Conservation (phyloP, 2,329 filamentous ascomycete genomes). For the Blastomyces parvus region DNA sequence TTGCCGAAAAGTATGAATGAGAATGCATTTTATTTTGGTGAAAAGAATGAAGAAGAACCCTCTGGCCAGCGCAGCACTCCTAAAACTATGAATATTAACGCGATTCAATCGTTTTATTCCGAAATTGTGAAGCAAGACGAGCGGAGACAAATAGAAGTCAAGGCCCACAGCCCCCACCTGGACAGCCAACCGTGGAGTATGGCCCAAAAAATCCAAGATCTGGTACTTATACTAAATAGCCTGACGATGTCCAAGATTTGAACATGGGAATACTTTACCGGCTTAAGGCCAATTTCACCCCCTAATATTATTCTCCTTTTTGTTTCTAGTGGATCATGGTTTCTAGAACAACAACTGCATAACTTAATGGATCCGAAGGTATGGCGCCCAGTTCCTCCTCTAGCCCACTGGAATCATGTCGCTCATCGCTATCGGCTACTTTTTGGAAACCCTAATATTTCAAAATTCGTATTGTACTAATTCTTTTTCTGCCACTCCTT, state of each 20-base stretch:
- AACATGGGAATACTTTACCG: neutral
- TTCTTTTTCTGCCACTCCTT: neutral
- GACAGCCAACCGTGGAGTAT: neutral
- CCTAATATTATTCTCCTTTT: neutral
- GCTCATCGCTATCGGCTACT: neutral
- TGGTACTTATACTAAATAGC: neutral
- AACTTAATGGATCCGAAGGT: neutral
- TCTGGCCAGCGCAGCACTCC: neutral
- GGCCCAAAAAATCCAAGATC: neutral
- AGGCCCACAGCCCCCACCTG: neutral
- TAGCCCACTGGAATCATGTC: neutral
- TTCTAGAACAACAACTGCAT: neutral
- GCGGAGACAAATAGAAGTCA: neutral
- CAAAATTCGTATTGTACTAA: neutral
- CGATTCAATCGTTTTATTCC: too few relatives aligned
- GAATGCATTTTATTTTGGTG: neutral
- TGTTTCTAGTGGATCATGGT: neutral
- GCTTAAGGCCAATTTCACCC: neutral
- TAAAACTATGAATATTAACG: neutral
- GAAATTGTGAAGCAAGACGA: neutral
- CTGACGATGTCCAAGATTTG: neutral
- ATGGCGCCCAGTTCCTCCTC: neutral
- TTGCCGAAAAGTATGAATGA: neutral
- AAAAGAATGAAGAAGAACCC: neutral
- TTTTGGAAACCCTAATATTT: neutral